A percentile compares a stretch with the other conserved stretches of the same genome.
phyloP scores from a whole-genome alignment of 306 rosid species.

The Boehmeria nivea region DNA sequence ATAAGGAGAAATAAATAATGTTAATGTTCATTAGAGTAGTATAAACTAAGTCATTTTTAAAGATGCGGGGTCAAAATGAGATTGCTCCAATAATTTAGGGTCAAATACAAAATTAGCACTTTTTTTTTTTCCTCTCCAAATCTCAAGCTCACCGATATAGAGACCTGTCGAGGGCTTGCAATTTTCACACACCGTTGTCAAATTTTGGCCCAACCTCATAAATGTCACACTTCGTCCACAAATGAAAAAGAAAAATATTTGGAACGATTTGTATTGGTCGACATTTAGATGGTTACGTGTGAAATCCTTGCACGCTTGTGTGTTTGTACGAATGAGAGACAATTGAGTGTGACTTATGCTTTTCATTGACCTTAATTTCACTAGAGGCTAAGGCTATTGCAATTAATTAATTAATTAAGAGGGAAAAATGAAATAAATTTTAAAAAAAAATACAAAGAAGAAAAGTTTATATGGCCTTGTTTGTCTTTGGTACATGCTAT shows the following conservation, averaged over 20 bases:
- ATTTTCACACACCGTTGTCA: conserved; percentile 8
- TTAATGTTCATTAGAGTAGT: too few species aligned
- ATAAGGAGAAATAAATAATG: too few species aligned
- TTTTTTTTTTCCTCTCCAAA: too few species aligned
- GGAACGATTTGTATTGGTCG: conserved; percentile 19
- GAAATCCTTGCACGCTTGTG: conserved; percentile 12
- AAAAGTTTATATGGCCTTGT: too few species aligned
- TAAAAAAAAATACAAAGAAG: too few species aligned
- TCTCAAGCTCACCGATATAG: neutral
- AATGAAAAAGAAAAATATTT: conserved; percentile 1
- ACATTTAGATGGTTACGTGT: conserved; percentile 12
- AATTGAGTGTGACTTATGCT: conserved; percentile 6
- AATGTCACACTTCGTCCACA: conserved; percentile 12
- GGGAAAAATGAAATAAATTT: neutral
- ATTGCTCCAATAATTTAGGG: too few species aligned
- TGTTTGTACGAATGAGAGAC: conserved; percentile 12
- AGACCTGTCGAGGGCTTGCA: conserved; percentile 22
- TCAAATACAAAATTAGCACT: too few species aligned
- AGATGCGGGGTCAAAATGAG: too few species aligned
- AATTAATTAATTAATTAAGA: neutral
- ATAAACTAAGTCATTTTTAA: too few species aligned
- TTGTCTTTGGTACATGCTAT: neutral
- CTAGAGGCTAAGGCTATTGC: too few species aligned
- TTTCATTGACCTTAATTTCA: conserved; percentile 4
- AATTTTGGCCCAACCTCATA: conserved; percentile 2